Evolutionary conservation across 2,329 filamentous ascomycete genomes (phyloP), one percentile per base, ranked within the genome.

Genomic region (Neonectria punicea): DNA sequence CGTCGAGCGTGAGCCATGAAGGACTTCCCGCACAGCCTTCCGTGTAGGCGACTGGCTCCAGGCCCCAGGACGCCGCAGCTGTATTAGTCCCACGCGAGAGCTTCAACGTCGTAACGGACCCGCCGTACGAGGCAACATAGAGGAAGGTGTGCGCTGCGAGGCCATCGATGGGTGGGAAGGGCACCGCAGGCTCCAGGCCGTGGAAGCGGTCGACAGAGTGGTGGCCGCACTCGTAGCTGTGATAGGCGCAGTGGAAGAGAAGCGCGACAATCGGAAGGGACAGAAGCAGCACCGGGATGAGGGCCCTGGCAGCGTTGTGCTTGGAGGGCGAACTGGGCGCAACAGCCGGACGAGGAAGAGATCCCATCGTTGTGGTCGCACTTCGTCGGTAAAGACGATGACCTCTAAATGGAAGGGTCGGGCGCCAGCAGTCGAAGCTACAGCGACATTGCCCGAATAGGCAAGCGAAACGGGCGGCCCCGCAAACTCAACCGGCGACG

Each of bases 1-100:
- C 76, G 73, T 89, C 85, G 20, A 89, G 80, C 20, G 86, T 86
- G 61, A 91, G 78, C 88, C 89, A 92, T 11, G 87, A 85, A 5
- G 89, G 86, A 65, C 83, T 85, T 2, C 80, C 76, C 10, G 81
- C 85, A 76, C 88, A 90, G 36, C 78, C 80, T 56, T 79, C 80
- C 22, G 80, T 81, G 3, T 77, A 76, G 56, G 81, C 81, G 18
- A 85, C 76, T 20, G 77, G 73, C 69, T 80, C 76, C 64, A 89
- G 81, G 20, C 53, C 39, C 14, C 63, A n/a, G 22, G 61, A 61
- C 5, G 34, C 20, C 32, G 55, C 32, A 30, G 67, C 70, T 63
- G 67, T 70, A 64, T 67, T 51, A 58, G 67, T 69, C 20, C 57
- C 57, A 22, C 54, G 32, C 1, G 75, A 80, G 61, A 85, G 74